A percentile compares a stretch with the other conserved stretches of the same genome.
phyloP scores from a whole-genome alignment of 192 early-diverging fungal species.

The Umbelopsis ramanniana region DNA sequence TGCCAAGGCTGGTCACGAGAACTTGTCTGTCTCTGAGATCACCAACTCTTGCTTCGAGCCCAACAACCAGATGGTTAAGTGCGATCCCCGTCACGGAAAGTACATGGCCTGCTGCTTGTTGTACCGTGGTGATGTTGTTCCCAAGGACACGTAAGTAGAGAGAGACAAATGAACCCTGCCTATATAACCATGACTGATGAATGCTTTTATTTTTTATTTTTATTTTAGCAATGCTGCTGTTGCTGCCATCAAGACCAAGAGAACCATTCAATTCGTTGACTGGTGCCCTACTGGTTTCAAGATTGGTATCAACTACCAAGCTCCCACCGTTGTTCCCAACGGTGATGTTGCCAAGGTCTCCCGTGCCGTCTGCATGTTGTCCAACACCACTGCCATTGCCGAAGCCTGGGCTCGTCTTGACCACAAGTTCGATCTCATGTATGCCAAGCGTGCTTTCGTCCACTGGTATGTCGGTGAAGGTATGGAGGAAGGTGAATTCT shows the following conservation, averaged over 20 bases:
- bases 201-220: not conserved
- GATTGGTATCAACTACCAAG: constrained; percentile 96
- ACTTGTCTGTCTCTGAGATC: constrained; percentile 94
- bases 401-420: constrained; percentile 99
- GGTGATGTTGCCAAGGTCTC: constrained; percentile 96
- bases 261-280: constrained; percentile 97
- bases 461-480: constrained; percentile 99
- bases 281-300: constrained; percentile 99
- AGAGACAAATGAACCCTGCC: not conserved
- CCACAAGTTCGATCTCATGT: constrained; percentile 99
- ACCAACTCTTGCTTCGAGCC: constrained; percentile 93
- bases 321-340: constrained; percentile 88
- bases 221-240: constrained; percentile 75
- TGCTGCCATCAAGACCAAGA: constrained; percentile 91
- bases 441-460: constrained; percentile 99
- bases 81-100: constrained; percentile 96
- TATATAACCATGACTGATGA: not conserved
- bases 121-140: constrained; percentile 98
- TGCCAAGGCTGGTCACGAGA: constrained; percentile 97
- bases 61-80: constrained; percentile 99
- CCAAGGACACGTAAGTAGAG: constrained; percentile 80
- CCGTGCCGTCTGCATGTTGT: constrained; percentile 96
- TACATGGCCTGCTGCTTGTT: constrained; percentile 99
- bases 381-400: constrained; percentile 99
- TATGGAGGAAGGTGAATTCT: constrained; percentile 99